Base-by-base conservation (phyloP, 2,329 filamentous ascomycete species). In the Penicillium sp. region DNA sequence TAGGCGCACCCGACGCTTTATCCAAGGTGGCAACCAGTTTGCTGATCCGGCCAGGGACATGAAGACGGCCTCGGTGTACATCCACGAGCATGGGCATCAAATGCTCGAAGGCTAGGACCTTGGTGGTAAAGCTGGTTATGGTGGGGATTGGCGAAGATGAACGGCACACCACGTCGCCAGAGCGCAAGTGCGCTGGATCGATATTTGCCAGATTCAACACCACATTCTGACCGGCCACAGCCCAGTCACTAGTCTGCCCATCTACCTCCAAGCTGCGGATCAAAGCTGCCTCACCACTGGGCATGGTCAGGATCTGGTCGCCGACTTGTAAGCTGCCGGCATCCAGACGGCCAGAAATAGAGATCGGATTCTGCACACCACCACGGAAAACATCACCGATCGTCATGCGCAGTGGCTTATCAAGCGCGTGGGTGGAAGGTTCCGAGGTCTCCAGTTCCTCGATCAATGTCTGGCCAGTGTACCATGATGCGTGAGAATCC, bases 61-160 rank as follows among this genome's bases (percentile, higher is more conserved):
- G 89, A 49, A 97, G 76, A 8, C 92, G 82, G 0, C 94, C 94
- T 20, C 91, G 81, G 71, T 97, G 92, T 8, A 99, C 85, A 67
- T 97, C 93, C 9, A 97, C 85, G 23, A 85, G 85, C 85, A 93
- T 94, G 0, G 93, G 93, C 75, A 92, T 88, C 15, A 99, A 76
- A 59, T 93, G 88, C 57, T 96, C 91, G 67, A 97, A 96, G 0
- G 92, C 91, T 53, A 97, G 82, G 11, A 94, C 86, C 73, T 96
- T 96, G 57, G 89, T 85, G 1, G 85, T 90, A 66, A 97, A 92
- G 0, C 79, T 82, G 54, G 88, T 88, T 55, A 90, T 79, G 56
- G 88, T 89, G 25, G 79, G 75, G 31, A 96, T 87, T 0, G 91
- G 88, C 1, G 82, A 76, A 1, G 81, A 79, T 0, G 85, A 81